Conservation (phyloP, 371 early-diverging fungal species). For the Mortierella sp. region DNA sequence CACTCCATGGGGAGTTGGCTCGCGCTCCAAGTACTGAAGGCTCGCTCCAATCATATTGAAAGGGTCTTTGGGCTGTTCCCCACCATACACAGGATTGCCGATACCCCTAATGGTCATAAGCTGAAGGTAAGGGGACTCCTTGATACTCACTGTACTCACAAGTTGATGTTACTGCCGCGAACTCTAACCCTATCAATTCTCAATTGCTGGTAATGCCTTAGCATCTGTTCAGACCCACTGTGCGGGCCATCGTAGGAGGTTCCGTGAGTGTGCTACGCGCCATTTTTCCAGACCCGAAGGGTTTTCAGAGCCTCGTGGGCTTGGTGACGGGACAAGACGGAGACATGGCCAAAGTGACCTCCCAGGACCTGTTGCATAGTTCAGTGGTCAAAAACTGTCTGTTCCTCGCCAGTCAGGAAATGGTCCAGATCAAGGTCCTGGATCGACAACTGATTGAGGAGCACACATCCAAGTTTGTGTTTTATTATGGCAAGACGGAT, state of each 20-base stretch:
- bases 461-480: slow-evolving; percentile 73
- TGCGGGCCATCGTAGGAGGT: slow-evolving; percentile 32
- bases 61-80: slow-evolving; percentile 82
- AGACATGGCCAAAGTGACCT: slow-evolving; percentile 64
- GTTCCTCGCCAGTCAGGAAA: slow-evolving; percentile 78
- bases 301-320: slow-evolving; percentile 28
- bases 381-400: slow-evolving; percentile 70
- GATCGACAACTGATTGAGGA: slow-evolving; percentile 70
- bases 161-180: too few species aligned
- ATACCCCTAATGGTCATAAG: slow-evolving; percentile 78
- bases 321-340: slow-evolving; percentile 55
- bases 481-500: slow-evolving; percentile 84
- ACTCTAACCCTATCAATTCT: too few species aligned
- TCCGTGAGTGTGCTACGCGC: slow-evolving; percentile 51
- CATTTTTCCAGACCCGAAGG: slow-evolving; percentile 41
- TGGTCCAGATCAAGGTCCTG: slow-evolving; percentile 73
- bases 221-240: slow-evolving; percentile 51
- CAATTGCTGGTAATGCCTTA: neutral
- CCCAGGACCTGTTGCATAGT: slow-evolving; percentile 69
- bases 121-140: slow-evolving; percentile 55
- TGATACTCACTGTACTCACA: neutral
- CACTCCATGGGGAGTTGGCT: slow-evolving; percentile 80
- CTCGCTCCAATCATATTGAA: slow-evolving; percentile 67
- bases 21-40: slow-evolving; percentile 60
- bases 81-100: slow-evolving; percentile 76